These are phyloP conservation scores for Solanum neorickii DNA, from an alignment of 257 asterid species.

Conservation along the genomic window DNA sequence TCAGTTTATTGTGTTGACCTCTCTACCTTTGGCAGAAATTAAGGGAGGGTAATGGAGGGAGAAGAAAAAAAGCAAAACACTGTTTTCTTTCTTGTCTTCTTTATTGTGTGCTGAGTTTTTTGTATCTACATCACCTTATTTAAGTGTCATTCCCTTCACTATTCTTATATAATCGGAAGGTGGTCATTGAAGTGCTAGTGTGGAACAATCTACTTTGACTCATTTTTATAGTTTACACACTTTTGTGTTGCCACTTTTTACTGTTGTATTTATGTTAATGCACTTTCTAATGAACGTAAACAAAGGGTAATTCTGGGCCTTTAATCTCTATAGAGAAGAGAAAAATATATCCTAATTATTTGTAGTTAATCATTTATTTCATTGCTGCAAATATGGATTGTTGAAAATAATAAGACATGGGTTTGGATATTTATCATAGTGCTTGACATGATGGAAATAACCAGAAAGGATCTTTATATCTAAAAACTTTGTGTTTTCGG, in stretches of 20 bases:
- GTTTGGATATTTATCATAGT: neutral
- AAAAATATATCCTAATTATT: neutral
- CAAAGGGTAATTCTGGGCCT: neutral
- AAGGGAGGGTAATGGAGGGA: neutral
- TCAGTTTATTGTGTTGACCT: neutral
- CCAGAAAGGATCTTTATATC: neutral
- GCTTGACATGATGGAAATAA: neutral
- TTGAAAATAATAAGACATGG: neutral
- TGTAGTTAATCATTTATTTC: neutral
- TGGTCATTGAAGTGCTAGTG: neutral
- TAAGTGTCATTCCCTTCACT: neutral
- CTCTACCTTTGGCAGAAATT: neutral
- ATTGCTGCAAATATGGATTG: neutral
- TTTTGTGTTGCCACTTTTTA: neutral
- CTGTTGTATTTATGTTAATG: neutral
- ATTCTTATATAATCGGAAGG: neutral
- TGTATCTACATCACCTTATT: neutral
- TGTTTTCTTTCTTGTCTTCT: neutral
- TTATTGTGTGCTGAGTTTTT: neutral
- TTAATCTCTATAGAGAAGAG: neutral
- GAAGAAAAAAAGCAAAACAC: neutral
- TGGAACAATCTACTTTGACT: neutral
- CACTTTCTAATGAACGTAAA: neutral
- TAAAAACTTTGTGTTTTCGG: neutral
- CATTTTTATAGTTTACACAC: neutral